Percentiles rank a stretch among this genome's conserved stretches.
Evolutionary conservation across 257 asterid genomes (phyloP).

Genomic region (Plantago elongata): DNA sequence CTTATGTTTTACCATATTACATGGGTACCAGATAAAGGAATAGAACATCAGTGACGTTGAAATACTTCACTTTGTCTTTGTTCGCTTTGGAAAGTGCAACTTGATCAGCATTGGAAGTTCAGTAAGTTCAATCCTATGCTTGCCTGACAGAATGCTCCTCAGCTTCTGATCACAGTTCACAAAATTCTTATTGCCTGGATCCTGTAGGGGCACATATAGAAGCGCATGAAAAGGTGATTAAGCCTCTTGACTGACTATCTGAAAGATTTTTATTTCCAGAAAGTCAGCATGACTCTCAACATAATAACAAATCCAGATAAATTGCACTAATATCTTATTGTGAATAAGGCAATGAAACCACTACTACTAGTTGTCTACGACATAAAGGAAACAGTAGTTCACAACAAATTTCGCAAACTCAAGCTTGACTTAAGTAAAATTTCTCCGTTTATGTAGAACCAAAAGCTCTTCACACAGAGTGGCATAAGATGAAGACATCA

Average conservation of each 20-base stretch:
- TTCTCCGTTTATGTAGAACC: no score
- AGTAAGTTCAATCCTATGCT: conserved; percentile 62
- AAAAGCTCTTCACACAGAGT: no score
- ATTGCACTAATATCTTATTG: background rate
- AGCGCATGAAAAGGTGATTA: background rate
- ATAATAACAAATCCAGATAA: background rate
- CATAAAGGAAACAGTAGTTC: no score
- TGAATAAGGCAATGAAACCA: no score
- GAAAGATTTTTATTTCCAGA: background rate
- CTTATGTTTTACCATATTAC: background rate
- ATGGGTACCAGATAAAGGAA: background rate
- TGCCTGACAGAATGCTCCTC: conserved; percentile 74
- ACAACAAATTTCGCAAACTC: no score
- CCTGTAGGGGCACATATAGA: conserved; percentile 30
- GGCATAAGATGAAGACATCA: no score
- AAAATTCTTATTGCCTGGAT: conserved; percentile 63
- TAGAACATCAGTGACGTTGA: conserved; percentile 16
- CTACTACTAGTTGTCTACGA: no score
- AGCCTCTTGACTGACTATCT: background rate
- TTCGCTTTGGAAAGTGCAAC: conserved; percentile 79
- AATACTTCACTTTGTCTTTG: conserved; percentile 39
- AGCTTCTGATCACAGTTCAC: conserved; percentile 81
- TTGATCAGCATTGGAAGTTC: conserved; percentile 80
- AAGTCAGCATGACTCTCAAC: background rate
- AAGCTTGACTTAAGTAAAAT: no score